Conservation (phyloP, 2,329 filamentous ascomycete genomes). For the Furcasterigmium furcatum region DNA sequence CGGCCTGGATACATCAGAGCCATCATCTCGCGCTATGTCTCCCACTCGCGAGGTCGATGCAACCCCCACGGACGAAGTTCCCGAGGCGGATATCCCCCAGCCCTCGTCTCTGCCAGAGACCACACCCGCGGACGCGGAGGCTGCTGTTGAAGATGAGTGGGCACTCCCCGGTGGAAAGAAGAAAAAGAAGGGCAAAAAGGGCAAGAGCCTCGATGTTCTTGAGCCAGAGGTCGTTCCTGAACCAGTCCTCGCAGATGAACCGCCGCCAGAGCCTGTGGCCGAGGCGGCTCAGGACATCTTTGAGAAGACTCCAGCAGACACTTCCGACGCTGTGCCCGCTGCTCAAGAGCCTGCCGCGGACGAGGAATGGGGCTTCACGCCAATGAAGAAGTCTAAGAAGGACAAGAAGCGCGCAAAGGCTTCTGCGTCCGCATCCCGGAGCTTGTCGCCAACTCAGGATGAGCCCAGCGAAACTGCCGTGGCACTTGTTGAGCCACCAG, state of each 20-base stretch:
- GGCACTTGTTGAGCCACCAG: conserved; percentile 3
- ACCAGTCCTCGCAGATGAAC: conserved; percentile 4
- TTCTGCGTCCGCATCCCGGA: conserved; percentile 1
- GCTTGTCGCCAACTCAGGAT: conserved; percentile 1
- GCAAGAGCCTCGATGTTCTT: neutral
- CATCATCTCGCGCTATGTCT: too few species aligned
- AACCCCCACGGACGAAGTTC: neutral
- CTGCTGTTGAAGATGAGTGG: neutral
- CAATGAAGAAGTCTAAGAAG: conserved; percentile 15
- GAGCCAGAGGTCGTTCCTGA: conserved; percentile 7
- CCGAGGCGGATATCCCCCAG: neutral
- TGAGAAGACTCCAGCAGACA: neutral
- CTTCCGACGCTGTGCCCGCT: neutral
- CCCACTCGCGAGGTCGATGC: too few species aligned
- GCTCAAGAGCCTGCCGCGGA: neutral
- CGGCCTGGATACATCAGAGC: neutral
- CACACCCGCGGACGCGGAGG: neutral
- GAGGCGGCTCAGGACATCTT: conserved; percentile 7
- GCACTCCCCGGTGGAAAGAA: conserved; percentile 2
- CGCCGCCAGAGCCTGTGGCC: conserved; percentile 9
- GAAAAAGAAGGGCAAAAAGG: conserved; percentile 7
- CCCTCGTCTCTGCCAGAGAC: neutral
- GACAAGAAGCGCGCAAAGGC: conserved; percentile 8
- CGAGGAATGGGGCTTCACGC: conserved; percentile 1
- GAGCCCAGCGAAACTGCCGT: neutral